phyloP scores from a whole-genome alignment of 2,329 filamentous ascomycete genomes.

The Teratosphaeria zuluensis region DNA sequence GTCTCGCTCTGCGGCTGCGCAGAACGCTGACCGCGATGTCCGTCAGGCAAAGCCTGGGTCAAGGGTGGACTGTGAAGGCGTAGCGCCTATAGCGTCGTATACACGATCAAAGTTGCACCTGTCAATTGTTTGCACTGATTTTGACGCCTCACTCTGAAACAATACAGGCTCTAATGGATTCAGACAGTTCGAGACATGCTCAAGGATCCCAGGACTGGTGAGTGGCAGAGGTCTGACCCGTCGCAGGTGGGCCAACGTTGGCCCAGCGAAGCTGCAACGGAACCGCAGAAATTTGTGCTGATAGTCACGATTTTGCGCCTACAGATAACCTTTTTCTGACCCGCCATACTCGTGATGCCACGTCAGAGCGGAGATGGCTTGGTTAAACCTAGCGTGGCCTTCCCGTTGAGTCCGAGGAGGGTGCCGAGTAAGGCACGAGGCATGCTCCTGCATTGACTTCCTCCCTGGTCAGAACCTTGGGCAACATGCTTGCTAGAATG shows the following conservation, averaged over 20 bases:
- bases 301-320: slow-evolving; percentile 12
- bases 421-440: slow-evolving; percentile 3
- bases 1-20: slow-evolving; percentile 7
- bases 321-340: slow-evolving; percentile 18
- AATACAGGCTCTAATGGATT: neutral
- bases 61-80: slow-evolving; percentile 10
- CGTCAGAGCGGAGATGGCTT: slow-evolving; percentile 43
- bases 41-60: slow-evolving; percentile 4
- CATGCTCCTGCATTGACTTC: slow-evolving; percentile 12
- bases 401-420: slow-evolving; percentile 21
- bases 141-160: neutral
- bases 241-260: slow-evolving; percentile 8
- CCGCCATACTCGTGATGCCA: slow-evolving; percentile 34
- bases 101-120: neutral
- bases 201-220: slow-evolving; percentile 6
- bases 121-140: neutral
- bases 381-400: slow-evolving; percentile 37
- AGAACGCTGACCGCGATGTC: slow-evolving; percentile 9
- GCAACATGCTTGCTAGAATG: slow-evolving; percentile 25
- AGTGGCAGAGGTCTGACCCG: slow-evolving; percentile 1
- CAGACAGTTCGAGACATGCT: neutral
- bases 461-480: slow-evolving; percentile 11
- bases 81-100: slow-evolving; percentile 5
- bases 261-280: slow-evolving; percentile 5
- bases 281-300: slow-evolving; percentile 12